Conservation (phyloP, 148 eudicot genomes). For the Rhododendron vialii region DNA sequence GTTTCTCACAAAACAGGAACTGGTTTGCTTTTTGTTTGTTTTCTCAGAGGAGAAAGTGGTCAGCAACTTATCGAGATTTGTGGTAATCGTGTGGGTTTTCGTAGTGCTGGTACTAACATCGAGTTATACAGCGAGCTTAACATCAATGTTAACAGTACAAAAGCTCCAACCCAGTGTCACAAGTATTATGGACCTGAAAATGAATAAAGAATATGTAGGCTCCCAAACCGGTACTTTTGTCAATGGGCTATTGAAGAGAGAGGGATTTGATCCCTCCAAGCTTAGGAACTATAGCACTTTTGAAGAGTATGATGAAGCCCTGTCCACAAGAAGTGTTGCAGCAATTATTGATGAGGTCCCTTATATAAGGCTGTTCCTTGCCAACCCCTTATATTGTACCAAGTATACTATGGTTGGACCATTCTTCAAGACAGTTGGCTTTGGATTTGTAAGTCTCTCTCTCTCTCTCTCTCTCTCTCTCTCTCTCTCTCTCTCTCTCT, state of each 20-base stretch:
- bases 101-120: background rate
- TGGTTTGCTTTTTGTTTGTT: background rate
- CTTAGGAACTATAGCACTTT: constrained; percentile 1
- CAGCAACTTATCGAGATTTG: constrained; percentile 1
- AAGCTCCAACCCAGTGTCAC: constrained; percentile 12
- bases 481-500: background rate
- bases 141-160: constrained; percentile 17
- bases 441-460: constrained; percentile 30
- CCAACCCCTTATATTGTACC: constrained; percentile 16
- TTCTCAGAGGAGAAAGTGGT: background rate
- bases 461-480: background rate
- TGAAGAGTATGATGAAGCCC: constrained; percentile 20
- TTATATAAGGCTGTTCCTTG: constrained; percentile 27
- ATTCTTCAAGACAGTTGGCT: constrained; percentile 28
- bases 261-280: background rate
- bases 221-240: constrained; percentile 14
- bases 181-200: background rate
- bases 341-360: constrained; percentile 36
- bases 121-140: constrained; percentile 15
- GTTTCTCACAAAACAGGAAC: background rate
- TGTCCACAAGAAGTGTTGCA: constrained; percentile 30
- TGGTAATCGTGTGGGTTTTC: background rate
- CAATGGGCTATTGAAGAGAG: background rate
- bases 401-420: constrained; percentile 31
- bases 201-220: constrained; percentile 12